Conservation (phyloP, 1,139 yeast species). For the Sugiyamaella paludigena region DNA sequence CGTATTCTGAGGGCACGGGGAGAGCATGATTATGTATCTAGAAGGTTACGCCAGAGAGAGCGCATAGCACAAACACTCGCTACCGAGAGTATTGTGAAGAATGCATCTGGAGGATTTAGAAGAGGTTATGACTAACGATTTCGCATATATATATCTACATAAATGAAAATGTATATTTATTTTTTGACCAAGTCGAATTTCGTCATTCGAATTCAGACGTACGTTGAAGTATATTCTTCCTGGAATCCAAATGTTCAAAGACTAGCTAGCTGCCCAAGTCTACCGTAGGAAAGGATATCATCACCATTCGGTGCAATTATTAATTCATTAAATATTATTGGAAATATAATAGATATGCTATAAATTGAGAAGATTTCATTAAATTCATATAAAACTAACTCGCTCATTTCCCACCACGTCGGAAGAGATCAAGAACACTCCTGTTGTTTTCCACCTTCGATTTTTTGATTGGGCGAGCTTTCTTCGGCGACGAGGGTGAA, state of each 20-base stretch:
- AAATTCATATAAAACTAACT: constrained; percentile 1
- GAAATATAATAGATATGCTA: constrained; percentile 1
- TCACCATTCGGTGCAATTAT: no score
- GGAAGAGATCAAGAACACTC: constrained; percentile 23
- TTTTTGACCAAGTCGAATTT: no score
- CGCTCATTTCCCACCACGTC: constrained; percentile 6
- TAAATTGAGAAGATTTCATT: no score
- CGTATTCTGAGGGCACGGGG: constrained; percentile 52
- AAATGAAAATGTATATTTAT: constrained; percentile 1
- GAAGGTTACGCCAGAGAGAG: constrained; percentile 61
- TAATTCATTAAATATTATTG: not conserved
- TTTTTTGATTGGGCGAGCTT: constrained; percentile 11
- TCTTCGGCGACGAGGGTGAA: not conserved
- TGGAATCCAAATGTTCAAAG: no score
- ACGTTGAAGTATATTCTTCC: no score
- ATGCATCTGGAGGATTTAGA: constrained; percentile 21
- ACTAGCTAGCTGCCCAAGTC: no score
- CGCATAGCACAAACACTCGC: constrained; percentile 60
- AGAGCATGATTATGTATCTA: constrained; percentile 48
- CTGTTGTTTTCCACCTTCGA: constrained; percentile 19
- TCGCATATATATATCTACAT: constrained; percentile 1
- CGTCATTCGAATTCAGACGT: no score
- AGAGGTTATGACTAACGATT: constrained; percentile 15
- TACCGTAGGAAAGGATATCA: no score
- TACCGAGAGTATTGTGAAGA: constrained; percentile 48